Evolutionary conservation across 2,329 filamentous ascomycete species (phyloP), one percentile per base, ranked within the genome.

Genomic region (Sporothrix curviconia): DNA sequence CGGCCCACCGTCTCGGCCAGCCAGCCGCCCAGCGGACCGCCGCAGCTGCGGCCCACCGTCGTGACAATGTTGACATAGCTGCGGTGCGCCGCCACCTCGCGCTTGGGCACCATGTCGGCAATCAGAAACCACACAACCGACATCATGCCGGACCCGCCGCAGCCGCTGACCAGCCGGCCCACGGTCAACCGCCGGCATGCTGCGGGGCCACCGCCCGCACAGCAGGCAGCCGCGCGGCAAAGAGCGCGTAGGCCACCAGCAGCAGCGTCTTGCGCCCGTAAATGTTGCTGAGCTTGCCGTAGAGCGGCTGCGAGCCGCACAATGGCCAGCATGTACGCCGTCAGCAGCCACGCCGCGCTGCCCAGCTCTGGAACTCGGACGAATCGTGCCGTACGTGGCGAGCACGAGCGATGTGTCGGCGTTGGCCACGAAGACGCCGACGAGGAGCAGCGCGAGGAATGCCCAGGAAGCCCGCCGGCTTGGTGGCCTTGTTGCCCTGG

Each of bases 241-340:
- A 71, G 3, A 64, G 65, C 39, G 70, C 68, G 37, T 72, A 72
- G 1, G 81, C 83, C 62, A 85, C 83, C 6, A 90, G 73, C 9
- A 90, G 72, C 61, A 79, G 82, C 66, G 77, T 64, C 66, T 89
- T 88, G 11, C 86, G 78, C 11, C 86, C 85, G 63, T 88, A 88
- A 28, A 89, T 86, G 53, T 66, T 63, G 42, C 62, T 65, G 15
- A 66, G 60, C 58, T 66, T 65, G 42, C 65, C 64, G 53, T 86
- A 90, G 0, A 90, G 72, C 1, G 87, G 88, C 67, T 92, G 88
- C 64, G 87, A 89, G 28, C 84, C 43, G 2, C 40, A 44, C 30
- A 32, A n/a, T 25, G 3, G 81, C 49, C 14, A 59, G 53, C 30
- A 44, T 56, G 40, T 59, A 56, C 7, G 39, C 42, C 7, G 52